Evolutionary conservation across 331 rosid genomes (phyloP).

Genomic region (Saraca asoca): DNA sequence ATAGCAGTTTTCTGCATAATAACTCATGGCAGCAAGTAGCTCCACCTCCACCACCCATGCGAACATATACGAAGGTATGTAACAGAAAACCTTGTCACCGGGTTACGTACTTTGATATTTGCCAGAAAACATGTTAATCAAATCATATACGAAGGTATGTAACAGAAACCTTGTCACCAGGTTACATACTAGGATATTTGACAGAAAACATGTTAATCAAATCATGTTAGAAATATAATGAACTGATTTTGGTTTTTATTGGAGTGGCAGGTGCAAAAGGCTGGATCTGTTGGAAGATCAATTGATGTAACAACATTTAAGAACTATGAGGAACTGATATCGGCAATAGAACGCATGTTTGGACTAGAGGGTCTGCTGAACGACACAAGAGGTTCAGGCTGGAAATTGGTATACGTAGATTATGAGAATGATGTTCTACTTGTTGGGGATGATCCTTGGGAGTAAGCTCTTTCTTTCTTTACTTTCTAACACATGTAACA

Average conservation of each 20-base stretch:
- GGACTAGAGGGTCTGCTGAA: slow-evolving; percentile 89
- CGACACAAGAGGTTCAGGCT: slow-evolving; percentile 88
- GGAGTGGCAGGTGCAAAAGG: slow-evolving; percentile 74
- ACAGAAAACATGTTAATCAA: not conserved
- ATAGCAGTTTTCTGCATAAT: slow-evolving; percentile 74
- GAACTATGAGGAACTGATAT: slow-evolving; percentile 77
- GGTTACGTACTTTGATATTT: slow-evolving; percentile 2
- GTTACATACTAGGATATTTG: slow-evolving; percentile 1
- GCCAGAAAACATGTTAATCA: not conserved
- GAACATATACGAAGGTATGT: slow-evolving; percentile 85
- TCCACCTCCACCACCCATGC: slow-evolving; percentile 47
- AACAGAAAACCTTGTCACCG: slow-evolving; percentile 1
- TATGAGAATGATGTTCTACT: slow-evolving; percentile 91
- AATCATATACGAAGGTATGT: slow-evolving; percentile 68
- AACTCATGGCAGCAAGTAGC: slow-evolving; percentile 81
- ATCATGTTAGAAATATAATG: too few species aligned
- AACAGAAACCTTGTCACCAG: slow-evolving; percentile 1
- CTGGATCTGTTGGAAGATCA: slow-evolving; percentile 94
- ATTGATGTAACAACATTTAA: slow-evolving; percentile 79
- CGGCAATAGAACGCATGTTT: slow-evolving; percentile 89
- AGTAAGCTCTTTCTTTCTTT: slow-evolving; percentile 55
- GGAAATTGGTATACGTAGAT: slow-evolving; percentile 97
- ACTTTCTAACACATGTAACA: too few species aligned
- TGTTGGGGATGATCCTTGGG: slow-evolving; percentile 99
- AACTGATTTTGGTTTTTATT: not conserved